Evolutionary conservation across 208 protist species (phyloP).

Genomic region (Wallacemonas rigidus): DNA sequence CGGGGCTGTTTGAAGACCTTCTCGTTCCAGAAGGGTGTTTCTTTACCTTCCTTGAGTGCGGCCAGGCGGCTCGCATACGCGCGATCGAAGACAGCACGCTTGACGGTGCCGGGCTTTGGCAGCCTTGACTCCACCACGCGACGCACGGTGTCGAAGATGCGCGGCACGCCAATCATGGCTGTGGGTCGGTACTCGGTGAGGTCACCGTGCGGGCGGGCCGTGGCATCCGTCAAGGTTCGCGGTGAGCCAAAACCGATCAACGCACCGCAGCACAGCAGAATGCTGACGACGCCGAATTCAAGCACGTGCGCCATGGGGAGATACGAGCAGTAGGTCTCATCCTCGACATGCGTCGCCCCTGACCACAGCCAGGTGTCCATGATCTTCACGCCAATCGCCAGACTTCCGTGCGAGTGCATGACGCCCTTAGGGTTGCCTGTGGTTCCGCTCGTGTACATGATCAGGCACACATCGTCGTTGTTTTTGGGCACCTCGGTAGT

Average conservation of each 20-base stretch:
- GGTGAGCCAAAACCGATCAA: constrained; percentile 48
- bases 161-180: constrained; percentile 51
- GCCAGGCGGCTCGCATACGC: constrained; percentile 35
- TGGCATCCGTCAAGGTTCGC: constrained; percentile 36
- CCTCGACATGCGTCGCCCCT: constrained; percentile 9
- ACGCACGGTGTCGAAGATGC: constrained; percentile 58
- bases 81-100: constrained; percentile 43
- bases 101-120: constrained; percentile 23
- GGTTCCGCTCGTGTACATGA: constrained; percentile 81
- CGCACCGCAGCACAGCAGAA: constrained; percentile 37
- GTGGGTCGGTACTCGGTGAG: constrained; percentile 44
- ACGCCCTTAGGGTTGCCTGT: constrained; percentile 76
- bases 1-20: constrained; percentile 47
- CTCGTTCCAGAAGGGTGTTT: constrained; percentile 57
- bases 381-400: constrained; percentile 24
- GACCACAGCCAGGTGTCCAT: constrained; percentile 16
- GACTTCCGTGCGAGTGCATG: constrained; percentile 45
- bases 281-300: constrained; percentile 50
- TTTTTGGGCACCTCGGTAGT: constrained; percentile 19
- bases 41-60: constrained; percentile 35
- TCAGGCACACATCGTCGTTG: constrained; percentile 34
- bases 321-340: constrained; percentile 65
- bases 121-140: constrained; percentile 48
- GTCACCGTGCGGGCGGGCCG: constrained; percentile 45
- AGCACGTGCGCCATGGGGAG: constrained; percentile 79